Base-by-base conservation (phyloP, 306 rosid genomes). In the Cyclanthera cordifolia region DNA sequence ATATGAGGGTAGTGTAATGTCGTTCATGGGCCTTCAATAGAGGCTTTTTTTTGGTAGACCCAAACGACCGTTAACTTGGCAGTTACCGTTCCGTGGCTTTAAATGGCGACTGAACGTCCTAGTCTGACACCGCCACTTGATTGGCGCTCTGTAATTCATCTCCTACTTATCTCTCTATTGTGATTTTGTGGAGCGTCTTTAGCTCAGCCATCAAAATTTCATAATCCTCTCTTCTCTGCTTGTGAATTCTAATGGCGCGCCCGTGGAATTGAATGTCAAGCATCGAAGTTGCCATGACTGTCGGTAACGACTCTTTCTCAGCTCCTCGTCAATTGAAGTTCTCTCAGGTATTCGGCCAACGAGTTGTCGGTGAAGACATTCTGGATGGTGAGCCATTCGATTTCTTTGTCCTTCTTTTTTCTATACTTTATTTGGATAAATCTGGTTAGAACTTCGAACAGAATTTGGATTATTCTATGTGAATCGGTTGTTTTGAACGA, bases 281-380 rank as follows among this genome's bases (percentile, higher is more conserved):
- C 23, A 20, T 20, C 32, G 37, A 25, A 32, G 48, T 67, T 15
- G 60, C 53, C 69, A 77, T 80, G 87, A 67, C 77, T 80, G 67
- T 70, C 54, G 69, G 71, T 74, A 56, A 82, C 27, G 74, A 49
- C 50, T 73, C 71, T 2, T 46, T 43, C 11, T 66, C 46, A 16
- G 43, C 79, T 37, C 69, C 81, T 43, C 57, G 56, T 23, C 64
- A 78, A 13, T 83, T 83, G 85, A 83, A 78, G 49, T 80, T 83
- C 73, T 83, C 85, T 53, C 83, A 80, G 77, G 85, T 75, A 7
- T 80, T 80, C 70, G 87, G 87, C 64, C 83, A 80, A 72, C 74
- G 79, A 70, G 72, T 76, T 73, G 74, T 77, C 19, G 84, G 77
- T 9, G 85, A 83, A 20, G 82, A 78, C 4, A 74, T 83, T 57